Evolutionary conservation across 495 filamentous ascomycete genomes (phyloP).

Genomic region (Penicillium bovifimosum): DNA sequence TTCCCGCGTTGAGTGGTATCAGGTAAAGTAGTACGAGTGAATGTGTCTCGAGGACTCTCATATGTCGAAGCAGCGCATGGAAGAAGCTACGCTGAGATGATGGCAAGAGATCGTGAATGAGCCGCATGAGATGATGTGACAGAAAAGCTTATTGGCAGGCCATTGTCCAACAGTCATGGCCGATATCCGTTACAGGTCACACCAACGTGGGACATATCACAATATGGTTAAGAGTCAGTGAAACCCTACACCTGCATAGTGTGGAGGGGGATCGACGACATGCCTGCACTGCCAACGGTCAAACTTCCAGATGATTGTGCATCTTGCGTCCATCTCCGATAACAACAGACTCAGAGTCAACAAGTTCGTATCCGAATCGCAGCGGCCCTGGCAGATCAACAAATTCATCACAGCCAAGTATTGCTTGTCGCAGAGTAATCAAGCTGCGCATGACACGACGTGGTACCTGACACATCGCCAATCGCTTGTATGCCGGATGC

Average conservation of each 20-base stretch:
- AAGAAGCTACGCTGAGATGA: neutral
- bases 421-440: neutral
- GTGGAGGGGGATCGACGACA: neutral
- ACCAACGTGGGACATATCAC: neutral
- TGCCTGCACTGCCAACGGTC: neutral
- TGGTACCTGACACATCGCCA: neutral
- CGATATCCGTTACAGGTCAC: neutral
- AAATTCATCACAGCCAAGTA: neutral
- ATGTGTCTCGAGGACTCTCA: neutral
- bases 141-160: neutral
- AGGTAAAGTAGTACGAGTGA: constrained; percentile 3
- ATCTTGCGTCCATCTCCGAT: neutral
- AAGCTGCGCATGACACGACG: neutral
- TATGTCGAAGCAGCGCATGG: neutral
- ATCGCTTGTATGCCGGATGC: neutral
- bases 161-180: neutral
- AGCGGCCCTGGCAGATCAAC: neutral
- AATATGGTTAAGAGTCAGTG: neutral
- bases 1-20: constrained; percentile 12
- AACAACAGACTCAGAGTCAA: too few species aligned
- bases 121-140: neutral
- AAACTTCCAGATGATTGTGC: neutral
- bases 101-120: neutral
- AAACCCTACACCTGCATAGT: neutral
- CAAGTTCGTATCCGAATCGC: neutral